phyloP scores from a whole-genome alignment of 179 eudicot genomes.

The Amaranthus tricolor region DNA sequence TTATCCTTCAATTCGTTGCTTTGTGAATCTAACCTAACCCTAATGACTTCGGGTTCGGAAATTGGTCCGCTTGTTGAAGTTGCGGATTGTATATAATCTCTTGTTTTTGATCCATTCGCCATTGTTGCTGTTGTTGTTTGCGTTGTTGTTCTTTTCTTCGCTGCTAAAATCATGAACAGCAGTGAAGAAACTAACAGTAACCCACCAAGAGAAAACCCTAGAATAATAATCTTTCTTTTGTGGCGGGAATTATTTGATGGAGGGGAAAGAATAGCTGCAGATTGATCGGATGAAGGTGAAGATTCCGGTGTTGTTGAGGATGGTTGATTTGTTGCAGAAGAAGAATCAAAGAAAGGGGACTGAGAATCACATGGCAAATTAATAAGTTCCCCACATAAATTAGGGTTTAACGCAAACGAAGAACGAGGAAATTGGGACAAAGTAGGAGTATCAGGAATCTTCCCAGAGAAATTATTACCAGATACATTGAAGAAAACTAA shows the following conservation, averaged over 20 bases:
- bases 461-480: slow-evolving; percentile 57
- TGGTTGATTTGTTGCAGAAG: slow-evolving; percentile 30
- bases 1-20: slow-evolving; percentile 54
- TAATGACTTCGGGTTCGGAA: slow-evolving; percentile 14
- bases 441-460: slow-evolving; percentile 51
- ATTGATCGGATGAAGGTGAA: not conserved
- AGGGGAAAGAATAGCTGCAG: slow-evolving; percentile 8
- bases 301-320: slow-evolving; percentile 29
- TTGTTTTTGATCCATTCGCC: not conserved
- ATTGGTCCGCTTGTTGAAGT: not conserved
- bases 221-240: slow-evolving; percentile 7
- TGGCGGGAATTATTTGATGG: slow-evolving; percentile 21
- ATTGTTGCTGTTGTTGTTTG: not conserved
- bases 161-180: slow-evolving; percentile 13
- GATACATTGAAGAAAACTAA: slow-evolving; percentile 51
- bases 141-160: not conserved
- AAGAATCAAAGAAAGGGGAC: slow-evolving; percentile 61
- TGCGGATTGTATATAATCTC: no score
- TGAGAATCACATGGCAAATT: slow-evolving; percentile 41
- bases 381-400: slow-evolving; percentile 62
- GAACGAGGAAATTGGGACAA: slow-evolving; percentile 38
- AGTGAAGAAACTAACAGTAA: slow-evolving; percentile 10
- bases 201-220: slow-evolving; percentile 10
- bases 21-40: slow-evolving; percentile 21
- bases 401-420: slow-evolving; percentile 53